A percentile compares a stretch with the other conserved stretches of the same genome.
These are phyloP conservation scores for Eucalyptus sideroxylon DNA, from an alignment of 345 rosid genomes.

Conservation along the genomic window DNA sequence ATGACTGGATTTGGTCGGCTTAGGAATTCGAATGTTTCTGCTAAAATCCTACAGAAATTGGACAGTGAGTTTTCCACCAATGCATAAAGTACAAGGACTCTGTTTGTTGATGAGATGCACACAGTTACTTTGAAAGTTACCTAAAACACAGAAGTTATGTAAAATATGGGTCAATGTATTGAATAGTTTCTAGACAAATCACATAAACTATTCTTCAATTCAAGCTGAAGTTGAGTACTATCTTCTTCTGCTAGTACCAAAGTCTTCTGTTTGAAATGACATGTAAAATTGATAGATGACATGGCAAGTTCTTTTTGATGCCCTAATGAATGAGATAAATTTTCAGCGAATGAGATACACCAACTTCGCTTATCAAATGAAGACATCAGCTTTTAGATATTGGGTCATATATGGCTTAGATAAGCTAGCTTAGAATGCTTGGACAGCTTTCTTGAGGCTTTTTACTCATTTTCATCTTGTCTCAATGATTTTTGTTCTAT, in stretches of 20 bases:
- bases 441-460: background rate
- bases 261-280: background rate
- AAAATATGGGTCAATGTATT: background rate
- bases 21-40: background rate
- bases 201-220: background rate
- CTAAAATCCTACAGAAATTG: background rate
- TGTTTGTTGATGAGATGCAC: background rate
- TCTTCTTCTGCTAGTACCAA: background rate
- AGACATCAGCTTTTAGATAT: background rate
- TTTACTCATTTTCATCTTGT: background rate
- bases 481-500: background rate
- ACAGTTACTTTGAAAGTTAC: background rate
- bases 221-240: background rate
- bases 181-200: background rate
- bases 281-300: background rate
- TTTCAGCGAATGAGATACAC: background rate
- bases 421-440: background rate
- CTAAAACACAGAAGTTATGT: background rate
- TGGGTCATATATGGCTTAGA: background rate
- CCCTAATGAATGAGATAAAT: background rate
- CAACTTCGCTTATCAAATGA: background rate
- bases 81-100: background rate
- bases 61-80: background rate
- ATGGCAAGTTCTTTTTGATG: background rate
- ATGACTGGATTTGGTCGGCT: background rate